phyloP scores from a whole-genome alignment of 345 rosid genomes.

The Hibiscus mutabilis region DNA sequence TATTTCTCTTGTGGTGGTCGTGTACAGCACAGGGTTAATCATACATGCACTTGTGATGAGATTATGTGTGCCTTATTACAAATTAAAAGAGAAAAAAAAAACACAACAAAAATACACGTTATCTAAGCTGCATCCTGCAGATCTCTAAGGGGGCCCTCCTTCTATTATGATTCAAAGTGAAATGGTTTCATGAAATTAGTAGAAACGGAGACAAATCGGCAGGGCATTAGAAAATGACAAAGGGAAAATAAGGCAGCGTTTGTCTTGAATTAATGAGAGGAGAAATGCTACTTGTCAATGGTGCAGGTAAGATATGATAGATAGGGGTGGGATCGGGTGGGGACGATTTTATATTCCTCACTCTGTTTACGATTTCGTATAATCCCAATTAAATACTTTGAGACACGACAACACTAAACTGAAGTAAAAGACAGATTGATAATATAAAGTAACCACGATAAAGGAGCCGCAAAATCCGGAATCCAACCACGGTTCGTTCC shows the following conservation, averaged over 20 bases:
- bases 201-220: too few relatives aligned
- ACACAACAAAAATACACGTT: too few relatives aligned
- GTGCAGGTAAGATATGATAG: slow-evolving; percentile 1
- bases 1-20: background rate
- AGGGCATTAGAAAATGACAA: background rate
- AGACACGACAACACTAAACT: background rate
- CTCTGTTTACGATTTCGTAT: too few relatives aligned
- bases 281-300: background rate
- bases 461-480: slow-evolving; percentile 24
- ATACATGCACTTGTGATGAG: background rate
- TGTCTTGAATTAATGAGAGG: background rate
- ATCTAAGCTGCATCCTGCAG: background rate
- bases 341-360: too few relatives aligned
- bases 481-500: slow-evolving; percentile 47
- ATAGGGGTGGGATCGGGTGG: too few relatives aligned
- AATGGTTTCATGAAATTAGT: too few relatives aligned
- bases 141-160: too few relatives aligned
- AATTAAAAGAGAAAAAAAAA: too few relatives aligned
- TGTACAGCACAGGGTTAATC: slow-evolving; percentile 8
- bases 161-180: too few relatives aligned
- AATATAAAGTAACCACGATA: slow-evolving; percentile 61
- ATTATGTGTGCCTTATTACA: background rate
- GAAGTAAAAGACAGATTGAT: slow-evolving; percentile 13
- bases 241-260: background rate
- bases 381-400: too few relatives aligned